phyloP scores from a whole-genome alignment of 208 protist species.

The Phytomonas sp. region DNA sequence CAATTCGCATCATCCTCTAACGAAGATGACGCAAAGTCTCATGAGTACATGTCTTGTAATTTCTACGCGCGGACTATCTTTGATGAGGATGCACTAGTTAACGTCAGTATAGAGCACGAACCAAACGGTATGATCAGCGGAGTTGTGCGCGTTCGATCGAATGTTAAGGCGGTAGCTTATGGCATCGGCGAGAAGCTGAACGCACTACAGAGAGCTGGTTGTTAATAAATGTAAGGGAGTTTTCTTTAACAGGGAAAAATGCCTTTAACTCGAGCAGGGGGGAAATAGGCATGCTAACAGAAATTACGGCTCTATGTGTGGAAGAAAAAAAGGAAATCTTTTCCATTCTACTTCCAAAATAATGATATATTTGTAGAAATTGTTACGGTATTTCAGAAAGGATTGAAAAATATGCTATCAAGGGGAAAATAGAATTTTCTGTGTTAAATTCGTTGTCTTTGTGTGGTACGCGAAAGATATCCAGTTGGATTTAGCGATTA shows the following conservation, averaged over 20 bases:
- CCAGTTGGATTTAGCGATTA: not conserved
- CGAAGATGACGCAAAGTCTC: not conserved
- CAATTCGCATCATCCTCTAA: not conserved
- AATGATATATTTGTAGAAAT: not conserved
- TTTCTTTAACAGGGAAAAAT: constrained; percentile 8
- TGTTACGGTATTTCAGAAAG: not conserved
- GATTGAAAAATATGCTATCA: constrained; percentile 6
- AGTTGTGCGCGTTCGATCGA: constrained; percentile 94
- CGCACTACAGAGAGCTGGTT: constrained; percentile 22
- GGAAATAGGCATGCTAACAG: not conserved
- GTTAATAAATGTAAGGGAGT: not conserved
- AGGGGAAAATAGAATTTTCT: not conserved
- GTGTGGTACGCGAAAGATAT: not conserved
- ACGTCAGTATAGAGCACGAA: constrained; percentile 86
- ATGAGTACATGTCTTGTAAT: constrained; percentile 95
- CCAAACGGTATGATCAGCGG: constrained; percentile 86
- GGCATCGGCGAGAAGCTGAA: constrained; percentile 96
- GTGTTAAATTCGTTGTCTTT: not conserved
- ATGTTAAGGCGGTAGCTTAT: constrained; percentile 97
- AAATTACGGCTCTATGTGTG: not conserved
- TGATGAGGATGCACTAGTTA: constrained; percentile 96
- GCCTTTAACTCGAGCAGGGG: not conserved
- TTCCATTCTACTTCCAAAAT: constrained; percentile 11
- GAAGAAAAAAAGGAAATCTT: constrained; percentile 1
- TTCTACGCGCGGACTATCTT: constrained; percentile 96